Evolutionary conservation across 73 alveolate genomes (phyloP).

Genomic region (Paramecium pentaurelia): DNA sequence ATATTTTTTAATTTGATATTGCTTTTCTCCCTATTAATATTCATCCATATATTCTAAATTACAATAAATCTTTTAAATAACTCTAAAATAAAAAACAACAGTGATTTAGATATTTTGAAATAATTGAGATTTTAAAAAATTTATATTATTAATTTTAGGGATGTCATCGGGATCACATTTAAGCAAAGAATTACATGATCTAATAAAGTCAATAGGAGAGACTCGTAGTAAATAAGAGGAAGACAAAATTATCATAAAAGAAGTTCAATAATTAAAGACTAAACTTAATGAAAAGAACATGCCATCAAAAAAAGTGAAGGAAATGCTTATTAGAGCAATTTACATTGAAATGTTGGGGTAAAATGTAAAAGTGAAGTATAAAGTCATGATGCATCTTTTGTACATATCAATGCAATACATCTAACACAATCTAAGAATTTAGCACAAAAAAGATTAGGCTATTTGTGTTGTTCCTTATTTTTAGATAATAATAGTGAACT

Average conservation of each 20-base stretch:
- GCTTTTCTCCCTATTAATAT: not conserved
- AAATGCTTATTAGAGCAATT: constrained; percentile 94
- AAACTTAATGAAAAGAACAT: constrained; percentile 91
- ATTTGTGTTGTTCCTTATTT: constrained; percentile 91
- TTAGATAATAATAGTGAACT: constrained; percentile 84
- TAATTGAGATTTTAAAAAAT: not conserved
- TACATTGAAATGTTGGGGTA: constrained; percentile 98
- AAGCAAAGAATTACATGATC: constrained; percentile 96
- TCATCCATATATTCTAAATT: not conserved
- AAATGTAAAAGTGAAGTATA: not conserved
- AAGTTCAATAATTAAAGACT: constrained; percentile 85
- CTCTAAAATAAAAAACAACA: not conserved
- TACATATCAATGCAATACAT: constrained; percentile 98
- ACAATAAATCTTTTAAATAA: not conserved
- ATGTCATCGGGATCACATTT: constrained; percentile 91
- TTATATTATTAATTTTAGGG: not conserved
- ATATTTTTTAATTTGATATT: not conserved
- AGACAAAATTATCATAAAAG: constrained; percentile 98
- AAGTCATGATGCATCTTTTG: constrained; percentile 98
- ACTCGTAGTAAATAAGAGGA: constrained; percentile 98
- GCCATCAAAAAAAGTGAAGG: constrained; percentile 94
- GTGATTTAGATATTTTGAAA: not conserved
- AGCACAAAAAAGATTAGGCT: constrained; percentile 92
- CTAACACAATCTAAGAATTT: constrained; percentile 96
- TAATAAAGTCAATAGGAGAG: constrained; percentile 99